These are phyloP conservation scores for Hypoxylon sp. DNA, from an alignment of 2,329 filamentous ascomycete species.

Conservation along the genomic window DNA sequence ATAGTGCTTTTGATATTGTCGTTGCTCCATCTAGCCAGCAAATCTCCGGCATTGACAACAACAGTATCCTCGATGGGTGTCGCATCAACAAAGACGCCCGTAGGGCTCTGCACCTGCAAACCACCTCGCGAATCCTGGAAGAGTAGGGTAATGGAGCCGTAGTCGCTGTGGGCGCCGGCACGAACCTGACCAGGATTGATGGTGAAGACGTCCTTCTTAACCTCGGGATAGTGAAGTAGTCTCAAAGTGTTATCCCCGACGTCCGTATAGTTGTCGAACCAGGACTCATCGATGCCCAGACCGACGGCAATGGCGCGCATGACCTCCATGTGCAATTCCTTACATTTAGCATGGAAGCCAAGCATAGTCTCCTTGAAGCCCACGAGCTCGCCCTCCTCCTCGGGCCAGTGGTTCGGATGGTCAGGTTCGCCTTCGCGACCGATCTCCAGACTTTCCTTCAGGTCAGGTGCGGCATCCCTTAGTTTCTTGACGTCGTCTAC, in stretches of 20 bases:
- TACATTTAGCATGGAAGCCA: conserved; percentile 81
- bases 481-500: conserved; percentile 69
- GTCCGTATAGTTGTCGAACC: conserved; percentile 83
- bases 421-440: conserved; percentile 71
- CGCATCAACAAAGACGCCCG: conserved; percentile 84
- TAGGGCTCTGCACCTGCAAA: conserved; percentile 68
- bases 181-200: conserved; percentile 78
- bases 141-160: conserved; percentile 72
- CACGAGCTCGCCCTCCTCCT: conserved; percentile 64
- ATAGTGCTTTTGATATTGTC: conserved; percentile 91
- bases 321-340: conserved; percentile 79
- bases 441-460: conserved; percentile 78
- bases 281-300: conserved; percentile 77
- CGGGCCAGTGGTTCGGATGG: conserved; percentile 84
- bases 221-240: conserved; percentile 82
- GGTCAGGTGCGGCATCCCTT: conserved; percentile 71
- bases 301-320: conserved; percentile 90
- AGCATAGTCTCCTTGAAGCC: conserved; percentile 82
- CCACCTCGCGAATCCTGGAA: conserved; percentile 69
- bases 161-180: conserved; percentile 82
- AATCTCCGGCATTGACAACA: conserved; percentile 90
- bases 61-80: conserved; percentile 85
- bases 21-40: conserved; percentile 91
- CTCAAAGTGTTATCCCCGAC: conserved; percentile 79
- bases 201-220: conserved; percentile 75